Evolutionary conservation across 2,329 filamentous ascomycete species (phyloP).

Genomic region (Thielaviopsis punctulata): DNA sequence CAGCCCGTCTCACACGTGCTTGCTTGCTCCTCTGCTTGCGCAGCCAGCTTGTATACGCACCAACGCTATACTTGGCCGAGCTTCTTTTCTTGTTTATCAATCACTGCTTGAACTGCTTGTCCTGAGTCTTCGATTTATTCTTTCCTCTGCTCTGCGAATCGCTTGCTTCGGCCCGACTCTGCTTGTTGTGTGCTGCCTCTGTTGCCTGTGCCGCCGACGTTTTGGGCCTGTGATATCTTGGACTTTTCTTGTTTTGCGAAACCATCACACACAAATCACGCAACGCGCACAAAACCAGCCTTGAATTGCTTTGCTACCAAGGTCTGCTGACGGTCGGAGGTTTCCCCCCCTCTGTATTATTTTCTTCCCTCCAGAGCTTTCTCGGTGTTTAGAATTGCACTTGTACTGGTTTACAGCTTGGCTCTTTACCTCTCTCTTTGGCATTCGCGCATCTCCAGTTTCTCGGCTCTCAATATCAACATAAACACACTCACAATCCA

Average conservation of each 20-base stretch:
- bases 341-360: background rate
- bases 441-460: no score
- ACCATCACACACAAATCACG: background rate
- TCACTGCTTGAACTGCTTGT: background rate
- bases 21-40: background rate
- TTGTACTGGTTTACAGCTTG: background rate
- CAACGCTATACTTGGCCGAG: background rate
- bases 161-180: slow-evolving; percentile 5
- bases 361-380: no score
- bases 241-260: background rate
- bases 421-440: background rate
- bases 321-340: background rate
- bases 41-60: background rate
- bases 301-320: background rate
- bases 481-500: background rate
- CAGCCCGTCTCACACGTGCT: background rate
- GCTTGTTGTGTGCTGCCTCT: background rate
- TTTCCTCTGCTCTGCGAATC: background rate
- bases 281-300: no score
- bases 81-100: background rate
- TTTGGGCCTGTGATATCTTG: background rate
- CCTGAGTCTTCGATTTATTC: background rate
- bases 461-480: background rate
- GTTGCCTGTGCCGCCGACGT: background rate
- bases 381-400: background rate